These are phyloP conservation scores for Kuraishia piskuri DNA, from an alignment of 805 yeast genomes.

Conservation along the genomic window DNA sequence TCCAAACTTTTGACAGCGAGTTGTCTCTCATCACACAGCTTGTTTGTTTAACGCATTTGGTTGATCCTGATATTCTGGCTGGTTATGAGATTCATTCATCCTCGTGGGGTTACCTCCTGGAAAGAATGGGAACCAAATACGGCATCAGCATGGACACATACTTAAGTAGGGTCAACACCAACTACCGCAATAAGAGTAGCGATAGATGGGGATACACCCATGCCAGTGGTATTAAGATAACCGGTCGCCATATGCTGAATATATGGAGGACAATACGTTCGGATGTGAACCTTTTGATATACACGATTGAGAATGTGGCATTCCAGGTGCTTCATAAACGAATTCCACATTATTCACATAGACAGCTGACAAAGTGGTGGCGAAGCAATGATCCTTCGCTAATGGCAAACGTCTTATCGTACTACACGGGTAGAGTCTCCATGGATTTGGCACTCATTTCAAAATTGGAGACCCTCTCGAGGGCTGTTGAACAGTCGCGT, in stretches of 20 bases:
- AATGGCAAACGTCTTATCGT: conserved; percentile 31
- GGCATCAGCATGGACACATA: conserved; percentile 47
- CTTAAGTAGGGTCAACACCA: conserved; percentile 49
- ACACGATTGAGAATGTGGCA: conserved; percentile 70
- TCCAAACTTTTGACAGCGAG: conserved; percentile 39
- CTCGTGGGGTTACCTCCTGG: conserved; percentile 89
- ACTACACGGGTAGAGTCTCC: conserved; percentile 35
- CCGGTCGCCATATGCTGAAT: conserved; percentile 80
- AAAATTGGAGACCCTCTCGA: conserved; percentile 56
- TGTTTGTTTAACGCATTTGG: conserved; percentile 41
- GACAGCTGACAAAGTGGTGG: conserved; percentile 42
- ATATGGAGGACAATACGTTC: conserved; percentile 71
- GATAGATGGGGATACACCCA: conserved; percentile 80
- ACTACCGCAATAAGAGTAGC: conserved; percentile 42
- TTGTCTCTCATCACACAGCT: conserved; percentile 47
- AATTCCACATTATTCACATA: conserved; percentile 52
- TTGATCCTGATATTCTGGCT: conserved; percentile 82
- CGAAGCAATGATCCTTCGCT: conserved; percentile 10
- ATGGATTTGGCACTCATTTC: conserved; percentile 40
- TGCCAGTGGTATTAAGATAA: conserved; percentile 56
- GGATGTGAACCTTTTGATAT: conserved; percentile 56
- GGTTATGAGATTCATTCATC: conserved; percentile 76
- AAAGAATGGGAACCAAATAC: conserved; percentile 39
- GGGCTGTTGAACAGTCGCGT: conserved; percentile 77
- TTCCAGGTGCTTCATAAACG: conserved; percentile 59